Percentiles rank a stretch among this genome's conserved stretches.
These are phyloP conservation scores for Pythium folliculosum DNA, from an alignment of 352 stramenopile genomes.

Conservation along the genomic window DNA sequence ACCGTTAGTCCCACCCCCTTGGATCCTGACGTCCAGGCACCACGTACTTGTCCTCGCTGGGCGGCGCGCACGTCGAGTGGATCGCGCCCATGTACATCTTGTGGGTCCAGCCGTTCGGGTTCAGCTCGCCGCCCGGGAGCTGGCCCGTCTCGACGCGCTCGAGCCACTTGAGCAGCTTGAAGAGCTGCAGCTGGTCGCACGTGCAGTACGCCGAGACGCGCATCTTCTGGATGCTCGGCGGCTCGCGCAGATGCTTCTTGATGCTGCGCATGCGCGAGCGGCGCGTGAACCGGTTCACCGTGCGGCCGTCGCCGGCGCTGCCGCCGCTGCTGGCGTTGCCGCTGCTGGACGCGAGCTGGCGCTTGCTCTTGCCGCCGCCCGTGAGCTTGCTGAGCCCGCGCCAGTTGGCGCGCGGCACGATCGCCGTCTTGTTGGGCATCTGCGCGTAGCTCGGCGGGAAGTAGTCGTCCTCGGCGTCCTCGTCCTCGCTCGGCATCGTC, in stretches of 20 bases:
- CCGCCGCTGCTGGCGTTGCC: slow-evolving; percentile 28
- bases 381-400: slow-evolving; percentile 37
- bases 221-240: slow-evolving; percentile 72
- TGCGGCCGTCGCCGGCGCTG: slow-evolving; percentile 1
- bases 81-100: slow-evolving; percentile 90
- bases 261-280: slow-evolving; percentile 84
- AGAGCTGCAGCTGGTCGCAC: slow-evolving; percentile 81
- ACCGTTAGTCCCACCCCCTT: background rate
- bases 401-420: slow-evolving; percentile 65
- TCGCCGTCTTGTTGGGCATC: slow-evolving; percentile 8
- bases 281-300: slow-evolving; percentile 74
- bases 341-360: slow-evolving; percentile 12
- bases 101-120: slow-evolving; percentile 76
- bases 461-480: slow-evolving; percentile 34
- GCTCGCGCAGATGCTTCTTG: slow-evolving; percentile 78
- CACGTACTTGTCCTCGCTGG: slow-evolving; percentile 39
- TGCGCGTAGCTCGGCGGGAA: slow-evolving; percentile 20
- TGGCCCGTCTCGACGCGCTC: slow-evolving; percentile 78
- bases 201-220: slow-evolving; percentile 86
- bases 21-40: background rate
- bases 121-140: slow-evolving; percentile 72
- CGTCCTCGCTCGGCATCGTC: slow-evolving; percentile 42
- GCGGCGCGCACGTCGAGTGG: slow-evolving; percentile 67
- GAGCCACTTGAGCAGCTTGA: slow-evolving; percentile 88
- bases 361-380: slow-evolving; percentile 53